These are phyloP conservation scores for Collybia sp. DNA, from an alignment of 768 basidiomycete genomes.

Conservation along the genomic window DNA sequence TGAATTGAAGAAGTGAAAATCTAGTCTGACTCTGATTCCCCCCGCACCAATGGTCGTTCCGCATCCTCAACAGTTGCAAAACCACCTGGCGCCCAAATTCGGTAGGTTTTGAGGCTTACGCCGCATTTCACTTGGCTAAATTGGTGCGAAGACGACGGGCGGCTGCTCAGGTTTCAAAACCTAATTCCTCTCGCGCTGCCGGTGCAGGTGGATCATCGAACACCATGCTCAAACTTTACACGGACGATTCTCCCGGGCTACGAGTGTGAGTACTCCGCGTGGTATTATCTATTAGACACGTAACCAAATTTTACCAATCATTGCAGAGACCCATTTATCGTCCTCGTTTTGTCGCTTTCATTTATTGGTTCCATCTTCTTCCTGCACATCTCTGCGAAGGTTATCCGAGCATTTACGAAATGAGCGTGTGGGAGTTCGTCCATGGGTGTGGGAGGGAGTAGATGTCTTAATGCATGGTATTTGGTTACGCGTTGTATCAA, in stretches of 20 bases:
- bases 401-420: conserved; percentile 88
- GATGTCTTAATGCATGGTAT: conserved; percentile 18
- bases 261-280: conserved; percentile 75
- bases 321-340: conserved; percentile 90
- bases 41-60: conserved; percentile 35
- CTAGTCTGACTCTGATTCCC: conserved; percentile 80
- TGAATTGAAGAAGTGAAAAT: conserved; percentile 1
- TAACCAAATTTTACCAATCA: conserved; percentile 1
- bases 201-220: conserved; percentile 95
- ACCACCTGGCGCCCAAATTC: conserved; percentile 78
- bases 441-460: conserved; percentile 4
- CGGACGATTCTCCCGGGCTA: conserved; percentile 95
- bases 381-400: conserved; percentile 94
- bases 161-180: conserved; percentile 57
- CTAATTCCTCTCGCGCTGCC: conserved; percentile 86
- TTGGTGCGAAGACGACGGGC: conserved; percentile 60
- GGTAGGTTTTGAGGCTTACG: conserved; percentile 40
- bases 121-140: neutral
- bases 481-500: conserved; percentile 31
- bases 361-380: conserved; percentile 99
- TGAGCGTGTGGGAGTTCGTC: conserved; percentile 27
- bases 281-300: conserved; percentile 1
- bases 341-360: conserved; percentile 89
- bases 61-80: conserved; percentile 53
- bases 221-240: conserved; percentile 99